Evolutionary conservation across 2,329 filamentous ascomycete genomes (phyloP).

Genomic region (Alternaria novae-zelandiae): DNA sequence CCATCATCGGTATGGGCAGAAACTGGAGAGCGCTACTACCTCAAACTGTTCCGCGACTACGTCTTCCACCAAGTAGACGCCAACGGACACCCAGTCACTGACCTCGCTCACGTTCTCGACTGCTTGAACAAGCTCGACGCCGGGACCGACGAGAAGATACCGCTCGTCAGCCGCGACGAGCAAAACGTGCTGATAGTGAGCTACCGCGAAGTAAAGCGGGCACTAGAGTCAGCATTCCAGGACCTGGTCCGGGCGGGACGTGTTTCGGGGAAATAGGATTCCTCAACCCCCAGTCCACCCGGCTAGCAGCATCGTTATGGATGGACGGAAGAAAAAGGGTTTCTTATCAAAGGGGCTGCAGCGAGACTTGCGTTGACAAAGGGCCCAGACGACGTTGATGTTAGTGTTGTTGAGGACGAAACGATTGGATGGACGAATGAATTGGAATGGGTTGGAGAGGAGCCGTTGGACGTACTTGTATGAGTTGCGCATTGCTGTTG

Average conservation of each 20-base stretch:
- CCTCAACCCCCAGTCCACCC: constrained; percentile 12
- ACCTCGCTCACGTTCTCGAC: constrained; percentile 84
- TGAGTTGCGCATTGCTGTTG: constrained; percentile 4
- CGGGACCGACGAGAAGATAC: constrained; percentile 84
- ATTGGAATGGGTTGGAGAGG: background rate
- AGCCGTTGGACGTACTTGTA: background rate
- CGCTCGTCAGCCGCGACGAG: constrained; percentile 86
- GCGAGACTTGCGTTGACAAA: background rate
- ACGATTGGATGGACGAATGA: background rate
- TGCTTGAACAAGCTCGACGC: constrained; percentile 93
- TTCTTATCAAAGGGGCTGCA: background rate
- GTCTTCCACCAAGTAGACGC: constrained; percentile 95
- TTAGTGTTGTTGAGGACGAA: background rate
- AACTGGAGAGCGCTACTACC: constrained; percentile 86
- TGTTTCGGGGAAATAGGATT: constrained; percentile 36
- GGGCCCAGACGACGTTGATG: background rate
- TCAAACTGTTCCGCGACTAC: constrained; percentile 96
- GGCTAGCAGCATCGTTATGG: constrained; percentile 11
- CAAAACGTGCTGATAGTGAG: constrained; percentile 87
- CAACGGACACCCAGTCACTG: constrained; percentile 80
- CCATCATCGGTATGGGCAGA: constrained; percentile 75
- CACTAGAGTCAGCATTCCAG: constrained; percentile 66
- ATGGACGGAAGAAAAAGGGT: background rate
- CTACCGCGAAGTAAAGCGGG: constrained; percentile 84
- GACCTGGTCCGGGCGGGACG: constrained; percentile 55